Base-by-base conservation (phyloP, 2,329 filamentous ascomycete genomes). In the Colletotrichum echinochloae region DNA sequence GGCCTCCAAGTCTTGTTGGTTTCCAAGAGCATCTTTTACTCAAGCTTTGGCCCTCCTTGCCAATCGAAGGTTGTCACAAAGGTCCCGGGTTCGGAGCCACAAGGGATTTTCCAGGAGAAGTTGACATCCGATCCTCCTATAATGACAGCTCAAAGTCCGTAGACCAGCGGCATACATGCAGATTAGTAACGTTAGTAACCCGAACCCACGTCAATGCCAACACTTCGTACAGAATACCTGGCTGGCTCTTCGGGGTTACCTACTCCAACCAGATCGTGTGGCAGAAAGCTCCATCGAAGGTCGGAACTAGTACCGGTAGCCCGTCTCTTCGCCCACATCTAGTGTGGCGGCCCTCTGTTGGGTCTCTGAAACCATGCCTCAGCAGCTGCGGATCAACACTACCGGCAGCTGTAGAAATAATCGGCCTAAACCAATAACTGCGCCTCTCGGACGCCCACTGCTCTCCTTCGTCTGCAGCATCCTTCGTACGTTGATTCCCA, bases 221-320 rank as follows among this genome's bases (percentile, higher is more conserved):
- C 11, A 26, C 54, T 11, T 56, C n/a, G 12, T 16, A 56, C 9
- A 35, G 14, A 1, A 26, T 35, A 39, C 23, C 11, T 23, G 30
- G 8, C 5, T 11, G 51, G 23, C 9, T 48, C 9, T n/a, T 33
- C 14, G 14, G 2, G n/a, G 12, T 33, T 20, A 3, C 28, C 23
- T 20, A 3, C 28, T 48, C 28, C n/a, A 14, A 37, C 12, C 33
- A 14, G n/a, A 20, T 9, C n/a, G 16, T 55, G 33, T 9, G 14
- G 30, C 62, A 49, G 48, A 62, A 62, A 41, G 39, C 46, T 37
- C 54, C 37, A 37, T 69, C 16, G 23, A 46, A 20, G 20, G 30
- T n/a, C 5, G 20, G 55, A 12, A 44, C n/a, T 16, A 44, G 12
- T 37, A 33, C 8, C 8, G 26, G 48, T 30, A 30, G 48, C 28